Evolutionary conservation across 2,329 filamentous ascomycete species (phyloP), one percentile per base, ranked within the genome.

Genomic region (Fusarium vanettenii): DNA sequence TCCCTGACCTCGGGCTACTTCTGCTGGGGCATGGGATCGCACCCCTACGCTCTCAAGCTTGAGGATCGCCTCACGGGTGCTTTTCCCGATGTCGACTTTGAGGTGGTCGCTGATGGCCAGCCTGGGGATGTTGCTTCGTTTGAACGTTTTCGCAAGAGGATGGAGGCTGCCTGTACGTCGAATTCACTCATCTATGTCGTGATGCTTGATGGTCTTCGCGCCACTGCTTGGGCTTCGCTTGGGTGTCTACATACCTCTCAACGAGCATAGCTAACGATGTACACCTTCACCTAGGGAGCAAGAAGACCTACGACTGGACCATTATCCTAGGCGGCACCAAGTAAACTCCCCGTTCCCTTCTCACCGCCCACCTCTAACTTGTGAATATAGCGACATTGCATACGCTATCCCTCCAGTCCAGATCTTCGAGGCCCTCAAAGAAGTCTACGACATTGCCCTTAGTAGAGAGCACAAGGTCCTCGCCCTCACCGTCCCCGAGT

Each of bases 301-400:
- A 67, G 33, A 69, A 71, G 5, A 67, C 71, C 1, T 91, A 84
- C 73, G 89, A 92, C 83, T 93, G 90, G 89, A 87, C 89, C 16
- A 87, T 93, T 35, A 81, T 92, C 6, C 85, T 93, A 3, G 91
- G 89, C 10, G 91, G 91, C 3, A 92, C 91, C 59, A 93, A 93
- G 84, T 88, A 82, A 62, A 84, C 66, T 39, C 50, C 18, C 9
- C 20, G 8, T 33, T 2, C n/a, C 29, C 9, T 20, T 25, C 13
- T 22, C 16, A 8, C 27, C 18, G 43, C 31, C 16, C 48, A 25
- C 29, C 6, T n/a, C 64, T 72, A 31, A 74, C 48, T 1, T 20
- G 37, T 31, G 13, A 39, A 29, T 20, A 27, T 27, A 88, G 86
- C 76, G 91, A 93, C 73, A 79, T 93, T 6, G 87, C 81, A 25